Conservation (phyloP, 164 flowering plant genomes). For the Vitis riparia region DNA sequence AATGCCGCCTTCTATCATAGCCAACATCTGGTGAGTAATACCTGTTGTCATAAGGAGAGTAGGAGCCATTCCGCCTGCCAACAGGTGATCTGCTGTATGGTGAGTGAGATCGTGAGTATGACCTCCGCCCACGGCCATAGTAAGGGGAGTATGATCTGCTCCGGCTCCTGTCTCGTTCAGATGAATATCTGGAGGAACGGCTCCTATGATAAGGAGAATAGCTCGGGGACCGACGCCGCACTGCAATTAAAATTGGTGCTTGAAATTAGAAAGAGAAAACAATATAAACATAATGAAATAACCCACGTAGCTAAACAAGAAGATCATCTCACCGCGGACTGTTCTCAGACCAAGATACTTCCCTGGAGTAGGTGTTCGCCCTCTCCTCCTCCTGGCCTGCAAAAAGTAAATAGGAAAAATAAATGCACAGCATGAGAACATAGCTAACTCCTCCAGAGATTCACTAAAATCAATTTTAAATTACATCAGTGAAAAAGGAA, state of each 20-base stretch:
- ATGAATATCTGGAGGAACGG: constrained; percentile 42
- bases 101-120: constrained; percentile 33
- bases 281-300: background rate
- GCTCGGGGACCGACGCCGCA: constrained; percentile 44
- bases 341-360: constrained; percentile 72
- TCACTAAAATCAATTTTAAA: too few relatives aligned
- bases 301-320: background rate
- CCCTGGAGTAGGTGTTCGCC: constrained; percentile 93
- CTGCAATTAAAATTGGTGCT: constrained; percentile 17
- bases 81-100: constrained; percentile 47
- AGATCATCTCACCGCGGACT: constrained; percentile 42
- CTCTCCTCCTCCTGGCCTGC: constrained; percentile 77
- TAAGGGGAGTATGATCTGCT: constrained; percentile 28
- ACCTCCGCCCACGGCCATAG: constrained; percentile 25
- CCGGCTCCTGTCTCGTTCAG: constrained; percentile 39
- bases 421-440: constrained; percentile 7
- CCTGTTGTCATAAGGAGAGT: constrained; percentile 24
- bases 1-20: constrained; percentile 26
- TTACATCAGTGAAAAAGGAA: too few relatives aligned
- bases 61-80: constrained; percentile 19
- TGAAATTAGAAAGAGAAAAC: background rate
- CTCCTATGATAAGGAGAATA: constrained; percentile 46
- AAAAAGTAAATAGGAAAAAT: background rate
- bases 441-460: too few relatives aligned
- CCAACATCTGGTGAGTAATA: constrained; percentile 27